Evolutionary conservation across 2,329 filamentous ascomycete genomes (phyloP), one percentile per base, ranked within the genome.

Genomic region (Neobulgaria alba): DNA sequence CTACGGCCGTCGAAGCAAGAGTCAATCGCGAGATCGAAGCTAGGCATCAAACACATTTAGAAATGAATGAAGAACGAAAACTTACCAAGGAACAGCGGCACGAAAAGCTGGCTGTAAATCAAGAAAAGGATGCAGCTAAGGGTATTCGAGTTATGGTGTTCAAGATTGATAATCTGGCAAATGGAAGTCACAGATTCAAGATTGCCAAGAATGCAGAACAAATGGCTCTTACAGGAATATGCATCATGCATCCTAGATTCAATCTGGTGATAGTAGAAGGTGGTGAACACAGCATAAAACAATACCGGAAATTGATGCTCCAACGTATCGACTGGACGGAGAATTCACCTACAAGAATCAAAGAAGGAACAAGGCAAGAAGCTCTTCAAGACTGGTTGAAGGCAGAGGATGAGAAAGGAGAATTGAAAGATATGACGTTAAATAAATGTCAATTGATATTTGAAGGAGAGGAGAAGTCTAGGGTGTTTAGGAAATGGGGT

Each of bases 281-380:
- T 23, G 92, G 92, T 29, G 71, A 79, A 45, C 82, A 92, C 66
- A 84, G 82, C 44, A 83, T 92, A 59, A 79, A 77, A 38, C 81
- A 82, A 48, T 96, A 90, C 69, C 87, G 84, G 61, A 95, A 95
- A 61, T 72, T 98, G 20, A 89, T 98, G 85, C 70, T 93, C 32
- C 82, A 90, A 53, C 87, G 92, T 35, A 88, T 96, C 57, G 83
- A 94, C 61, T 98, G 93, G 92, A 84, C 83, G 2, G 89, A 96
- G 59, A 95, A 94, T 53, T 74, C 77, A 0, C 79, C 79, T 2
- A 81, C 88, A 0, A 71, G 72, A 29, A 66, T 77, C 31, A 72
- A 71, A 36, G 71, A 79, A 45, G 72, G 71, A 29, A 80, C 78
- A 43, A 80, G 79, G 42, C 69, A 73, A 42, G 76, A 75, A 43